These are phyloP conservation scores for Pseudogymnoascus sp. DNA, from an alignment of 2,329 filamentous ascomycete species.

Conservation along the genomic window DNA sequence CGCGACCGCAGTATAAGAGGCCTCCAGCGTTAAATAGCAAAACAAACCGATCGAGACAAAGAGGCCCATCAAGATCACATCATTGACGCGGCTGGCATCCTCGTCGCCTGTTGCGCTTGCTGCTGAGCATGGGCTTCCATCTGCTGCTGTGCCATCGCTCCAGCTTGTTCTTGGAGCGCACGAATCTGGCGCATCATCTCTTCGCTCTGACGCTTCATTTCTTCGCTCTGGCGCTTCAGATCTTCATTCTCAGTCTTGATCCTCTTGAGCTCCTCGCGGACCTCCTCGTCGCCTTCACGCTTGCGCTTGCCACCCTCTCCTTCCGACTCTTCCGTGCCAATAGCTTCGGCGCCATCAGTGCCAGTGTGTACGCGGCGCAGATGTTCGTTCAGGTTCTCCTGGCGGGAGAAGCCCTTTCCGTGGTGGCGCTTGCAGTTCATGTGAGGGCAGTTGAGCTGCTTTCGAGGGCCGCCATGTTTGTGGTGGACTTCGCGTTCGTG, in stretches of 20 bases:
- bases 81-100: constrained; percentile 8
- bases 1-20: background rate
- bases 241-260: constrained; percentile 58
- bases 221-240: constrained; percentile 42
- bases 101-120: background rate
- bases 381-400: constrained; percentile 92
- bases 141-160: constrained; percentile 1
- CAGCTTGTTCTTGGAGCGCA: background rate
- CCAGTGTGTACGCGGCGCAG: constrained; percentile 77
- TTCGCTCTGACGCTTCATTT: constrained; percentile 32
- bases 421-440: constrained; percentile 80
- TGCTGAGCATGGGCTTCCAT: constrained; percentile 4
- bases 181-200: constrained; percentile 15
- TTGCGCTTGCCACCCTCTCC: constrained; percentile 39
- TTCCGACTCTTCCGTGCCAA: constrained; percentile 34
- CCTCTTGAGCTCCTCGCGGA: constrained; percentile 60
- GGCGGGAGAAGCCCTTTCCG: constrained; percentile 83
- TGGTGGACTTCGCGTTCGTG: constrained; percentile 92
- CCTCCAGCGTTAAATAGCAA: background rate
- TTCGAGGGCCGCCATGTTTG: constrained; percentile 81
- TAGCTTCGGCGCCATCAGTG: constrained; percentile 29
- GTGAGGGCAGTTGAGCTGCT: constrained; percentile 79
- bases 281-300: constrained; percentile 33
- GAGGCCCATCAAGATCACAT: background rate
- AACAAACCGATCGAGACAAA: background rate